Base-by-base conservation (phyloP, 2,329 filamentous ascomycete genomes). In the Aureobasidium melanogenum region DNA sequence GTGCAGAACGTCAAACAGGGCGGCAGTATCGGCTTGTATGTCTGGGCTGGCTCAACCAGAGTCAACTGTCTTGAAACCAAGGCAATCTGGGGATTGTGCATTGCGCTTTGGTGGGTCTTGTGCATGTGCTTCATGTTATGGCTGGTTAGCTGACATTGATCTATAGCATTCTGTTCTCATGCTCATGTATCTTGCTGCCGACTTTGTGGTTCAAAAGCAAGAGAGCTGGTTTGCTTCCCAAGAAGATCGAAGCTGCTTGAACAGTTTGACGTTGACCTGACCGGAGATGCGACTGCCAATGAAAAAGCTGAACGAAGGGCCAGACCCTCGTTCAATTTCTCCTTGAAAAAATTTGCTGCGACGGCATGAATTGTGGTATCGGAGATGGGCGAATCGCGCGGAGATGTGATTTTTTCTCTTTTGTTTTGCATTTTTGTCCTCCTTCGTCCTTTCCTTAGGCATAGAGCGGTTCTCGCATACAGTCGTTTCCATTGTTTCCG, bases 41-140 rank as follows among this genome's bases (percentile, higher is more conserved):
- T 77, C 61, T 86, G 82, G 82, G 82, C 84, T 47, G 82, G 82
- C n/a, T 79, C 81, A 9, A 84, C 79, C 14, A 82, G 79, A 70
- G 70, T 82, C 19, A 88, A 88, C 60, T 97, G 92, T 77, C 85
- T 86, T 69, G 86, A 94, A 78, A 85, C 91, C 73, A 95, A 96
- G 80, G 84, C 88, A 17, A 84, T 94, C 66, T 96, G 91, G 92
- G 91, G 91, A 0, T 75, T 96, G 63, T 84, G 85, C 72, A 92
- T 96, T 73, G 86, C 86, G 5, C 81, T 95, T 54, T 91, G 82
- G 82, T 84, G 70, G 70, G 80, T 78, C 6, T 17, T 9, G 36
- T 43, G 24, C n/a, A n/a, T 39, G n/a, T 57, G 41, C 17, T n/a
- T 30, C 28, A 41, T 3, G 15, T 12, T 10, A 17, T 38, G 34